Evolutionary conservation across 306 rosid genomes (phyloP).

Genomic region (Pterocarpus macrocarpus): DNA sequence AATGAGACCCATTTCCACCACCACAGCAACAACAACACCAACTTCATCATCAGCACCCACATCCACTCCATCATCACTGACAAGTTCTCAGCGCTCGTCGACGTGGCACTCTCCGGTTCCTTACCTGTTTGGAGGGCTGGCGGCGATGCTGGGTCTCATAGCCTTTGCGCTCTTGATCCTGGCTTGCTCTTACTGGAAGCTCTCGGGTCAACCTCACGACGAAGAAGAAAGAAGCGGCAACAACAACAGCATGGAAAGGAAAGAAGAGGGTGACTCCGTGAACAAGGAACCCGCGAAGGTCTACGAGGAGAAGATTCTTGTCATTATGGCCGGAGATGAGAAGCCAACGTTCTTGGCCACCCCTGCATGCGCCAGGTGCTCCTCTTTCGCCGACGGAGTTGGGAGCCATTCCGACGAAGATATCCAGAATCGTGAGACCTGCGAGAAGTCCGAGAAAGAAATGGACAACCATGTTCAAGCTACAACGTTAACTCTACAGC

Average conservation of each 20-base stretch:
- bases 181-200: constrained; percentile 86
- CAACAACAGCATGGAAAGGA: constrained; percentile 51
- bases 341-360: constrained; percentile 88
- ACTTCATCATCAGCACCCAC: constrained; percentile 35
- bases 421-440: neutral
- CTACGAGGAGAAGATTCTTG: constrained; percentile 76
- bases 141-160: constrained; percentile 84
- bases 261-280: constrained; percentile 48
- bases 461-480: constrained; percentile 17
- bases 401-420: constrained; percentile 6
- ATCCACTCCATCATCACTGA: constrained; percentile 13
- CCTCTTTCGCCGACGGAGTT: constrained; percentile 1
- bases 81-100: constrained; percentile 23
- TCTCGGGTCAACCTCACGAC: constrained; percentile 37
- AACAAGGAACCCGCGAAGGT: constrained; percentile 47
- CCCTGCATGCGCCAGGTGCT: constrained; percentile 54
- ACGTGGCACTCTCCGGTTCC: constrained; percentile 97
- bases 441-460: constrained; percentile 51
- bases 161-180: constrained; percentile 80
- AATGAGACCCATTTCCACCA: constrained; percentile 58
- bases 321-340: constrained; percentile 89
- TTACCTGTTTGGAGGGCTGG: constrained; percentile 87
- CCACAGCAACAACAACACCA: constrained; percentile 26
- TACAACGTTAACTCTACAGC: neutral
- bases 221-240: constrained; percentile 34